phyloP scores from a whole-genome alignment of 371 early-diverging fungal genomes.

The Lichtheimia ornata region DNA sequence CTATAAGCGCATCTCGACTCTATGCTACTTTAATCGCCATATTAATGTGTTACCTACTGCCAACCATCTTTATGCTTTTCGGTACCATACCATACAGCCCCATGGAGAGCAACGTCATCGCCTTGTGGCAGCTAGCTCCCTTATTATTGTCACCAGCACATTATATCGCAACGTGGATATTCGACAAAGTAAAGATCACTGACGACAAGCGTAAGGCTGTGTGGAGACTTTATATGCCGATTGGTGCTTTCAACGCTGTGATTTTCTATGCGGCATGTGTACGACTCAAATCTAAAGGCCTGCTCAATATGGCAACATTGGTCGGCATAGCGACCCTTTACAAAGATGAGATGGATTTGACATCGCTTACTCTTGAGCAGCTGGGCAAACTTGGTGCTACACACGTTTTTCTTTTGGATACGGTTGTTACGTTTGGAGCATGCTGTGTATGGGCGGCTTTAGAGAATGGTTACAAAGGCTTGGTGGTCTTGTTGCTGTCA shows the following conservation, averaged over 20 bases:
- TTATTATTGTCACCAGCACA: slow-evolving; percentile 7
- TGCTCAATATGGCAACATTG: slow-evolving; percentile 6
- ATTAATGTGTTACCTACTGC: slow-evolving; percentile 9
- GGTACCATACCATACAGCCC: not conserved
- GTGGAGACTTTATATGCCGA: slow-evolving; percentile 11
- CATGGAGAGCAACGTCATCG: slow-evolving; percentile 2
- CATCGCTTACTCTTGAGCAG: slow-evolving; percentile 1
- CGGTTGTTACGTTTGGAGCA: not conserved
- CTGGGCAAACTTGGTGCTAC: slow-evolving; percentile 7
- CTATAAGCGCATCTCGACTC: not conserved
- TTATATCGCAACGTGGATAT: slow-evolving; percentile 5
- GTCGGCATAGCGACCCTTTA: slow-evolving; percentile 3
- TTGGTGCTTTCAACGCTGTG: slow-evolving; percentile 12
- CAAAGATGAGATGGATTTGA: not conserved
- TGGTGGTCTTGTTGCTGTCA: not conserved
- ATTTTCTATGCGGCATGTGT: slow-evolving; percentile 14
- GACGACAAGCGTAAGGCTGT: slow-evolving; percentile 13
- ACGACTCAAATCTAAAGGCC: slow-evolving; percentile 4
- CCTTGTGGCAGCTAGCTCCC: slow-evolving; percentile 18
- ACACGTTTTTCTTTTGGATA: slow-evolving; percentile 12
- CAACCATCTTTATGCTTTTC: slow-evolving; percentile 10
- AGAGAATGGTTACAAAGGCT: slow-evolving; percentile 10
- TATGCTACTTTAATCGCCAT: slow-evolving; percentile 14
- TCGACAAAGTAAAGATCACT: not conserved
- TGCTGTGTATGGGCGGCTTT: slow-evolving; percentile 9